Evolutionary conservation across 1,284 basidiomycete species (phyloP), one percentile per base, ranked within the genome.

Genomic region (Xerocomus nothofagi): DNA sequence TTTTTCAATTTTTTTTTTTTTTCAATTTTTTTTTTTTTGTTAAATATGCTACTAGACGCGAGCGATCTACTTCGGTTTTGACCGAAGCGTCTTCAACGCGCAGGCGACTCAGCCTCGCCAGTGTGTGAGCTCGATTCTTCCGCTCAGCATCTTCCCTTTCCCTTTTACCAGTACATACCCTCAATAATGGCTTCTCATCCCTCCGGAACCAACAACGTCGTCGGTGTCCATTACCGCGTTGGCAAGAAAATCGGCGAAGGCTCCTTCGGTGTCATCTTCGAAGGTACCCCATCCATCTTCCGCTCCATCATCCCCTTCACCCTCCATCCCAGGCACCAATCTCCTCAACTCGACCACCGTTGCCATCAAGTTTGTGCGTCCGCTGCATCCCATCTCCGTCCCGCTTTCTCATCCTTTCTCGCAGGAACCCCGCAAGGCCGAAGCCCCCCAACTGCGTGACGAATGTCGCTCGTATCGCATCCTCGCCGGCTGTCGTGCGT

Each of bases 401-500:
- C 31, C 17, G 12, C 48, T 9, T 32, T 6, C 49, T 53, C 50
- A 45, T 51, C 15, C 47, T 56, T 54, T 50, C 31, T 45, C 50
- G 10, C 61, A 96, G 93, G 94, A 99, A 84, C 96, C 96, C 27
- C 84, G 96, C 65, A 98, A 98, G 77, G 93, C 93, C 42, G 96
- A 98, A 69, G 96, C 96, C 24, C 96, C 96, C 10, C 96, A 99
- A 73, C 77, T 98, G 38, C 80, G 96, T 53, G 96, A 99, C 71
- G 96, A 99, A 73, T 98, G 95, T 74, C 81, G 96, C 50, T 95
- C 93, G 30, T 99, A 99, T 78, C 89, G 96, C 73, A 98, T 96
- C 55, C 75, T 99, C 60, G 88, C 87, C 54, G 93, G 93, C 62
- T 95, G 91, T 55, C 84, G 93, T 96, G 72, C 57, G 92, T 87